phyloP scores from a whole-genome alignment of 2,329 filamentous ascomycete species.

The Canariomyces notabilis region DNA sequence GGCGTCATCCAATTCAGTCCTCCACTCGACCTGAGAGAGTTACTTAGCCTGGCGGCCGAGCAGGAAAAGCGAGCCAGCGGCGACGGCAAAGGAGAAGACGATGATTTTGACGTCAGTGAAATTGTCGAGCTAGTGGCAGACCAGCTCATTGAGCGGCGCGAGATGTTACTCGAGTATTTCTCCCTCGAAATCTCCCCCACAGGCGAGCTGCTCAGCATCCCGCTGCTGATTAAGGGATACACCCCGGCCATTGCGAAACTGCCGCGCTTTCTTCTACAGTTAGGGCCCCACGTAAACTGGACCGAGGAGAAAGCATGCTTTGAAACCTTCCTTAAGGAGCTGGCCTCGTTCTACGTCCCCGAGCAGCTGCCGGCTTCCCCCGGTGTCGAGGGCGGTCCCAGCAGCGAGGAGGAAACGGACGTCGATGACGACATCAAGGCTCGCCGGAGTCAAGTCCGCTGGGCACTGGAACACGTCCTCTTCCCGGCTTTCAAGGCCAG shows the following conservation, averaged over 20 bases:
- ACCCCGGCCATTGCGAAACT: conserved; percentile 80
- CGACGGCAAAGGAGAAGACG: conserved; percentile 26
- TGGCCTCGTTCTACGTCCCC: conserved; percentile 86
- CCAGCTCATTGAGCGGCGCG: conserved; percentile 68
- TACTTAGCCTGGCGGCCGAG: conserved; percentile 69
- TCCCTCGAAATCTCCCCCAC: conserved; percentile 73
- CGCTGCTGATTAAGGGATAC: conserved; percentile 84
- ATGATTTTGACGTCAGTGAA: conserved; percentile 55
- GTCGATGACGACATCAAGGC: conserved; percentile 48
- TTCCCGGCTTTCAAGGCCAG: conserved; percentile 85
- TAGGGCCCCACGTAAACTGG: conserved; percentile 90
- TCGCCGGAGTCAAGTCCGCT: conserved; percentile 64
- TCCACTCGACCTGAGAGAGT: conserved; percentile 62
- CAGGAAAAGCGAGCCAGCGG: conserved; percentile 52
- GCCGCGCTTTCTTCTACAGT: conserved; percentile 77
- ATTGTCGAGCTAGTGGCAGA: conserved; percentile 61
- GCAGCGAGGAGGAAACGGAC: conserved; percentile 34
- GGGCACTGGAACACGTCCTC: conserved; percentile 75
- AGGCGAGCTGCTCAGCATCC: conserved; percentile 73
- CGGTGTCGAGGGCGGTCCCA: conserved; percentile 27
- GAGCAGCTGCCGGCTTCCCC: conserved; percentile 64
- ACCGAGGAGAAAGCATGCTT: conserved; percentile 80
- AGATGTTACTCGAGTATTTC: conserved; percentile 94
- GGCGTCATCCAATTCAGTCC: conserved; percentile 76
- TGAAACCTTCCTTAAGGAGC: conserved; percentile 73